Percentiles rank a stretch among this genome's conserved stretches.
Conservation (phyloP, 169 alveolate species). For the Plasmodium ovale region DNA sequence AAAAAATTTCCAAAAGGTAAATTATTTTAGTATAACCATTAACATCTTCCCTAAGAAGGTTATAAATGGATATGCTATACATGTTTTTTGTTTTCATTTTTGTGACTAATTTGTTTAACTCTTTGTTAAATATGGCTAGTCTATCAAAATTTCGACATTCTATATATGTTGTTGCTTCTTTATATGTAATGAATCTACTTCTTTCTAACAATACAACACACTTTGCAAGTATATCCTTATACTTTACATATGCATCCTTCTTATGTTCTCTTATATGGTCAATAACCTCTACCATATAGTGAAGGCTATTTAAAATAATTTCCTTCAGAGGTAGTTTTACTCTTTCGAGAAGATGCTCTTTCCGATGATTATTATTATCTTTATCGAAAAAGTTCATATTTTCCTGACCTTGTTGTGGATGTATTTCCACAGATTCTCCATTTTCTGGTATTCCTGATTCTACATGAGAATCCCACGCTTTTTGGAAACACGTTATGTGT, state of each 20-base stretch:
- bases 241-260: not conserved
- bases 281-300: constrained; percentile 25
- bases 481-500: not conserved
- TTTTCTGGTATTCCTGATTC: not conserved
- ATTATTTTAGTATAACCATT: constrained; percentile 48
- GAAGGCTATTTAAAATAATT: constrained; percentile 33
- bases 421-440: not conserved
- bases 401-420: not conserved
- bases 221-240: constrained; percentile 17
- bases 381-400: no score
- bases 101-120: constrained; percentile 35
- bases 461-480: not conserved
- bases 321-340: constrained; percentile 24
- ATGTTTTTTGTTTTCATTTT: constrained; percentile 62
- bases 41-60: constrained; percentile 31
- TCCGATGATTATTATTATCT: not conserved
- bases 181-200: constrained; percentile 18
- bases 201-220: constrained; percentile 9
- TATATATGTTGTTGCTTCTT: constrained; percentile 50
- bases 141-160: constrained; percentile 65
- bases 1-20: constrained; percentile 25
- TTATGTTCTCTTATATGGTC: constrained; percentile 17
- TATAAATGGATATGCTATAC: constrained; percentile 57
- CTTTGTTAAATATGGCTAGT: constrained; percentile 37
- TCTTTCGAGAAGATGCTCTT: not conserved